Conservation (phyloP, 208 protist genomes). For the Wallacemonas sp. region DNA sequence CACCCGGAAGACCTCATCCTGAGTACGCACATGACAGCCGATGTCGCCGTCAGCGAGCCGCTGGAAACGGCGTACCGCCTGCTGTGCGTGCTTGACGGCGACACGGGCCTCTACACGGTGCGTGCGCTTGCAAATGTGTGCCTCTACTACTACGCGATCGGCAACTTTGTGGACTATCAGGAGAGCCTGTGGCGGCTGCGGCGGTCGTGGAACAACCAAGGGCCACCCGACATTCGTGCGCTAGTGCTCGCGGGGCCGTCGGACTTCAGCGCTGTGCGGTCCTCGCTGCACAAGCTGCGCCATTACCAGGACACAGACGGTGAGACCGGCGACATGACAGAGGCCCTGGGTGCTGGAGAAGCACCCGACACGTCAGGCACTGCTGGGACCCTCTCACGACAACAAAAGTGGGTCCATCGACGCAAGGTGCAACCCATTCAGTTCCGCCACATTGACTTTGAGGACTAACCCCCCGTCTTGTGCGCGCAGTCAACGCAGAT, state of each 20-base stretch:
- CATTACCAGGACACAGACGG: not conserved
- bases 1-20: not conserved
- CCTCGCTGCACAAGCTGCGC: not conserved
- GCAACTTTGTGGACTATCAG: constrained; percentile 25
- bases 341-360: not conserved
- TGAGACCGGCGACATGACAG: not conserved
- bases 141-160: constrained; percentile 34
- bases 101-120: constrained; percentile 18
- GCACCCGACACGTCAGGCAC: not conserved
- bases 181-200: constrained; percentile 33
- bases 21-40: constrained; percentile 10
- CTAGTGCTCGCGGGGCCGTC: constrained; percentile 14
- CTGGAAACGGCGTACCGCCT: constrained; percentile 26
- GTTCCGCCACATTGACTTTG: not conserved
- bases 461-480: not conserved
- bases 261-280: constrained; percentile 2
- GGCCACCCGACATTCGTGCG: constrained; percentile 30
- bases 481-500: not conserved
- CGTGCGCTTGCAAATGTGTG: constrained; percentile 33
- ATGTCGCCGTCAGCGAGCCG: constrained; percentile 9
- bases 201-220: constrained; percentile 21
- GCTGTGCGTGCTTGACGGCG: constrained; percentile 22
- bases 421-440: constrained; percentile 1
- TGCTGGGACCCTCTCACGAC: not conserved
- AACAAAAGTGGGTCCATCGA: not conserved